phyloP scores from a whole-genome alignment of 768 basidiomycete species.

The Serendipita sp. region DNA sequence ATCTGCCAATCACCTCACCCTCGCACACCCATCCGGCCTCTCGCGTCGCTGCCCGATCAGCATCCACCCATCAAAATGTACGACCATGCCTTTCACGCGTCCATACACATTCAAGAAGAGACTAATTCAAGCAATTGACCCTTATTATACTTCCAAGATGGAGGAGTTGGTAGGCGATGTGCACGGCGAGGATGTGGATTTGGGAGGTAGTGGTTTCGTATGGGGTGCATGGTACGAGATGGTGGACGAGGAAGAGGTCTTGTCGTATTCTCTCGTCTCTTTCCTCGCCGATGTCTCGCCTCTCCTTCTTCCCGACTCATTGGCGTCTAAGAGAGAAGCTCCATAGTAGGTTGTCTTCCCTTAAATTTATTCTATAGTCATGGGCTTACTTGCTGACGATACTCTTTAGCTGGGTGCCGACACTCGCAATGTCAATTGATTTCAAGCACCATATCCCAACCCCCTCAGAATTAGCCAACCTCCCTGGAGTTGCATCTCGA shows the following conservation, averaged over 20 bases:
- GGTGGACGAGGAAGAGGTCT: neutral
- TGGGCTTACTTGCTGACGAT: neutral
- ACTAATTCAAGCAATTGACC: neutral
- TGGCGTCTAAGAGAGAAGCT: neutral
- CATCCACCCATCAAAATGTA: neutral
- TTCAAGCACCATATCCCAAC: conserved; percentile 1
- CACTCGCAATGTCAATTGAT: neutral
- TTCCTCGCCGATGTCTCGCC: neutral
- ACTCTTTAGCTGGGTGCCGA: neutral
- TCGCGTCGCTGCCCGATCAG: neutral
- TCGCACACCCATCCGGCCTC: neutral
- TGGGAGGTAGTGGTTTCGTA: neutral
- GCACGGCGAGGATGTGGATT: neutral
- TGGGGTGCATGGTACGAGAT: conserved; percentile 2
- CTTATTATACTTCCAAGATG: neutral
- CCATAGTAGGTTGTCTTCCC: neutral
- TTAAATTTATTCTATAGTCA: neutral
- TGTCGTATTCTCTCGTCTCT: neutral
- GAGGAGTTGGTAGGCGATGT: neutral
- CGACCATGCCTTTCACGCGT: neutral
- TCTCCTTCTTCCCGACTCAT: neutral
- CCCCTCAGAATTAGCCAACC: neutral
- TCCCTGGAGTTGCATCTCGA: neutral
- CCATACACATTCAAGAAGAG: neutral
- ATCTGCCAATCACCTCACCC: neutral